Percentiles rank a stretch among this genome's conserved stretches.
These are phyloP conservation scores for Lachnellula suecica DNA, from an alignment of 2,329 filamentous ascomycete genomes.

Conservation along the genomic window DNA sequence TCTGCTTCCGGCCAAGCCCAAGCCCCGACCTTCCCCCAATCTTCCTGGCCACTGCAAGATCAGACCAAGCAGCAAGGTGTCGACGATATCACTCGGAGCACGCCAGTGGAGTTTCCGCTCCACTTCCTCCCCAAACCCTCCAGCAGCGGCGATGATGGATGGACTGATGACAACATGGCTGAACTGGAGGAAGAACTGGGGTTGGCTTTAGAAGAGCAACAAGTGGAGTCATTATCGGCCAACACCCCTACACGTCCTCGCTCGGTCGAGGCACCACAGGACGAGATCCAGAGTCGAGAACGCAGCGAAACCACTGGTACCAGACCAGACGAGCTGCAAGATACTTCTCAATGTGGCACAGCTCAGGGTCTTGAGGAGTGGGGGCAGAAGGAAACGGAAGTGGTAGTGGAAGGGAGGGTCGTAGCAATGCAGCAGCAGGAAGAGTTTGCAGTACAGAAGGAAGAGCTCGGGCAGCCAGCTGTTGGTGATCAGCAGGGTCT, in stretches of 20 bases:
- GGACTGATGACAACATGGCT: conserved; percentile 16
- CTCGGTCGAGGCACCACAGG: conserved; percentile 11
- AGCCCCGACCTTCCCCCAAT: not conserved
- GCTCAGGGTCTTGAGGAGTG: conserved; percentile 12
- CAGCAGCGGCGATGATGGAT: conserved; percentile 18
- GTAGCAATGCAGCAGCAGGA: conserved; percentile 12
- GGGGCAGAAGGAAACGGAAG: conserved; percentile 11
- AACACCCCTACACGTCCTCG: conserved; percentile 8
- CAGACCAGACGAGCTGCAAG: conserved; percentile 15
- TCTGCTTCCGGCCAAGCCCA: conserved; percentile 16
- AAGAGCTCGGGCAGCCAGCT: conserved; percentile 12
- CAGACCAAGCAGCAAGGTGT: conserved; percentile 16
- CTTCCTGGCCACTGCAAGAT: conserved; percentile 10
- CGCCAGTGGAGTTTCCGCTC: conserved; percentile 12
- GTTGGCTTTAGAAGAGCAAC: conserved; percentile 16
- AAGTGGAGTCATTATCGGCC: conserved; percentile 15
- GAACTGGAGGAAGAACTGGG: conserved; percentile 19
- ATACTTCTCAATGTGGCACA: conserved; percentile 8
- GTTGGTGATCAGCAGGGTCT: conserved; percentile 15
- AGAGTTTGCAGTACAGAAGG: conserved; percentile 4
- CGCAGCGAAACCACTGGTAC: conserved; percentile 11
- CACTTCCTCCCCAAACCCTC: conserved; percentile 15
- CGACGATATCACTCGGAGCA: conserved; percentile 15
- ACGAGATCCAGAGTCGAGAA: conserved; percentile 20
- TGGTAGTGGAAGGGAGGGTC: conserved; percentile 6